Evolutionary conservation across 2,329 filamentous ascomycete species (phyloP), one percentile per base, ranked within the genome.

Genomic region (Cladophialophora bantiana): DNA sequence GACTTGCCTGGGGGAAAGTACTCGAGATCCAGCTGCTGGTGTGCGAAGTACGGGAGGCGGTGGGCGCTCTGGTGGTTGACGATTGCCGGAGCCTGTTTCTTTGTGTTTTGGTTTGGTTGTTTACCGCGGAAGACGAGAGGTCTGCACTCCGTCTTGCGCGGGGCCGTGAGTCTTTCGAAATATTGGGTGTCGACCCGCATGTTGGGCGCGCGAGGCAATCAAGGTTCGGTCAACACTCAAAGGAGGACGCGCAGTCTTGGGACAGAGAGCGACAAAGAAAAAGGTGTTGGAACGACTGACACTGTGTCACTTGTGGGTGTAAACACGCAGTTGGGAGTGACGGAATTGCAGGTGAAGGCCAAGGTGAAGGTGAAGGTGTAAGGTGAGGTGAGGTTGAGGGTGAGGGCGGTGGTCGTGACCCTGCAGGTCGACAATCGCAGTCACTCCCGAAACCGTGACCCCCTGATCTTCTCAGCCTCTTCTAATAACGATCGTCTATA

Each of bases 11-110:
- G 31, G 35, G 72, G 68, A 40, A 71, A 74, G 34, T 67, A 65
- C n/a, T 45, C 54, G 7, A 64, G 67, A 45, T 74, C 68, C 15
- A 74, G 71, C 40, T 69, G 62, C 32, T 72, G 64, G 60, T 74
- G 70, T 15, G 69, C 71, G 55, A 74, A 74, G 59, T 73, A 74
- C 10, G 73, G 73, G 32, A 73, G 67, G 18, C 45, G 57, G 35
- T 61, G 57, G 26, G 34, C 53, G 52, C 68, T 70, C 52, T 70
- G 65, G 7, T 35, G 59, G 26, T 34, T 42, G 36, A 68, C 65
- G 7, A 66, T 59, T 12, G 59, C n/a, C 2, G 68, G 65, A 40
- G 55, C 31, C 13, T 12, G 13, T 48, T 62, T 55, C 38, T 18
- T 34, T 10, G 36, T 18, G 32, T 32, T 7, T 6, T 45, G n/a